Percentiles rank a stretch among this genome's conserved stretches.
phyloP scores from a whole-genome alignment of 2,329 filamentous ascomycete species.

The Ophiosphaerella korrae region DNA sequence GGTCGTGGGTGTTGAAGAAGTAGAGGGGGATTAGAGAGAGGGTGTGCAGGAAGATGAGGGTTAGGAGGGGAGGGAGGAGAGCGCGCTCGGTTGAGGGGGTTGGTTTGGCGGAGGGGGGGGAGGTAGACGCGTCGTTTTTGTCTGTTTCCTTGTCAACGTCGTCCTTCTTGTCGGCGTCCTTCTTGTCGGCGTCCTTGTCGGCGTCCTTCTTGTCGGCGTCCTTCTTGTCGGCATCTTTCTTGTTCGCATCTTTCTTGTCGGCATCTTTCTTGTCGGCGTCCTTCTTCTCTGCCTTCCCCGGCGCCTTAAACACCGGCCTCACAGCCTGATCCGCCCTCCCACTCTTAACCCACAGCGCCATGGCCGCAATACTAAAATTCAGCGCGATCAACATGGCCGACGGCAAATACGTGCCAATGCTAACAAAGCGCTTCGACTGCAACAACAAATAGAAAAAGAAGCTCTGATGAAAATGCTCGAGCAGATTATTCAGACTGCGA shows the following conservation, averaged over 20 bases:
- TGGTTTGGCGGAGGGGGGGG: background rate
- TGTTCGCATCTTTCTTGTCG: constrained; percentile 40
- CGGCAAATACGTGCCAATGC: constrained; percentile 95
- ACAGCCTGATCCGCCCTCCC: constrained; percentile 52
- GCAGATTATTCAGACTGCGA: constrained; percentile 90
- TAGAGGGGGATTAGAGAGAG: constrained; percentile 81
- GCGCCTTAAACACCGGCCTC: too few relatives aligned
- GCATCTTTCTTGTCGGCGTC: constrained; percentile 37
- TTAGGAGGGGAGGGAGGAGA: constrained; percentile 72
- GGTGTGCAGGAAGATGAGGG: constrained; percentile 76
- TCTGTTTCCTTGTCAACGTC: too few relatives aligned
- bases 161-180: too few relatives aligned
- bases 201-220: too few relatives aligned
- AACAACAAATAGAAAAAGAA: constrained; percentile 99
- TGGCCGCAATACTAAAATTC: constrained; percentile 94
- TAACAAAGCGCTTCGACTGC: constrained; percentile 90
- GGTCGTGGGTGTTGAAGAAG: constrained; percentile 77
- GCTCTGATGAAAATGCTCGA: constrained; percentile 96
- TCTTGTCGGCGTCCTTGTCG: too few relatives aligned
- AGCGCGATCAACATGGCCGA: constrained; percentile 96
- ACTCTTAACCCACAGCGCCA: constrained; percentile 90
- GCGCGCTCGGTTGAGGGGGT: constrained; percentile 59
- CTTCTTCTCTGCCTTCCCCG: too few relatives aligned
- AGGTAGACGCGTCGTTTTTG: background rate
- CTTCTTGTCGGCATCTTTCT: background rate